Evolutionary conservation across 345 rosid genomes (phyloP).

Genomic region (Lenwebbia sp.): DNA sequence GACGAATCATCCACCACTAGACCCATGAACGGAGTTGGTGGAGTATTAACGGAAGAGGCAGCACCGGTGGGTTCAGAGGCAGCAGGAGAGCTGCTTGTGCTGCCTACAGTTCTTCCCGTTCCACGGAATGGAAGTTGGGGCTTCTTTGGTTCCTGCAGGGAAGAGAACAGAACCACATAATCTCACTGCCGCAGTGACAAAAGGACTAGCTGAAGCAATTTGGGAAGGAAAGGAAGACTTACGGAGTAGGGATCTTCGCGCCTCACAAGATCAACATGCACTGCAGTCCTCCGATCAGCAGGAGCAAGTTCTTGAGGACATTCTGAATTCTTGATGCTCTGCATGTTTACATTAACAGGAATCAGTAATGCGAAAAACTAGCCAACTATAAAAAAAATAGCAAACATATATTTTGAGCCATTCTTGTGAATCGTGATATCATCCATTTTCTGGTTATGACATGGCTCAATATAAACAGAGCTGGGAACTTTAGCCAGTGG

Average conservation of each 20-base stretch:
- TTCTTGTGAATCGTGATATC: not conserved
- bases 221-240: not conserved
- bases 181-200: not conserved
- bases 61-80: slow-evolving; percentile 15
- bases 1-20: slow-evolving; percentile 46
- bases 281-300: slow-evolving; percentile 44
- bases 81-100: slow-evolving; percentile 5
- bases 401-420: not conserved
- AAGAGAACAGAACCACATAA: not conserved
- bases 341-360: slow-evolving; percentile 5
- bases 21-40: slow-evolving; percentile 45
- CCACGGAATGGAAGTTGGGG: slow-evolving; percentile 27
- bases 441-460: not conserved
- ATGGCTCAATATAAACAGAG: not conserved
- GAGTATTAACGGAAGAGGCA: slow-evolving; percentile 19
- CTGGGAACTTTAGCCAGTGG: not conserved
- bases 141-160: slow-evolving; percentile 39
- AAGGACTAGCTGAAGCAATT: not conserved
- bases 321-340: slow-evolving; percentile 71
- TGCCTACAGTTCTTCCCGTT: slow-evolving; percentile 58
- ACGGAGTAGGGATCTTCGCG: slow-evolving; percentile 63
- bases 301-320: slow-evolving; percentile 84
- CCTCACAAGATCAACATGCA: slow-evolving; percentile 62
- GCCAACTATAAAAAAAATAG: not conserved
- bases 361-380: not conserved